Base-by-base conservation (phyloP, 2,329 filamentous ascomycete species). In the Colletotrichum truncatum region DNA sequence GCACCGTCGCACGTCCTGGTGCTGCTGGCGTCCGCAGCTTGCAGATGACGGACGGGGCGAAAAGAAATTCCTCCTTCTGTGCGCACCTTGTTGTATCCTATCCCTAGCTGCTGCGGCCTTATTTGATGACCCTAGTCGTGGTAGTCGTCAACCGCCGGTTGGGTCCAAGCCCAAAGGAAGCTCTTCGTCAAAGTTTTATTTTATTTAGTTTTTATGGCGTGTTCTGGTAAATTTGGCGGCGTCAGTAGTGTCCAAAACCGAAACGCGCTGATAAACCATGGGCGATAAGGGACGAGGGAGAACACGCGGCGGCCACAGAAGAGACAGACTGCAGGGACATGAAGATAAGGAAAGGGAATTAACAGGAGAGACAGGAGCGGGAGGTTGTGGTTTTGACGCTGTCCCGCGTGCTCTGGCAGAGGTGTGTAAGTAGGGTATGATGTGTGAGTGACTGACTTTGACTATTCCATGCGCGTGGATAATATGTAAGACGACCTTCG, bases 211-310 rank as follows among this genome's bases (percentile, higher is more conserved):
- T n/a, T n/a, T 23, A 60, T 28, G 34, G 34, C 38, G 34, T 28
- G 39, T 41, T 43, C 36, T 43, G 32, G 39, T n/a, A 49, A 12
- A 61, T 48, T 65, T 16, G 30, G 34, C 39, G 62, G 56, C 56
- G 62, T 65, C 62, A 52, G 51, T 65, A 62, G 57, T 36, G 39
- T 62, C 34, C 49, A 36, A 62, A 26, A 46, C 36, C 32, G 18
- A n/a, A 16, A 36, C 48, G 48, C 2, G n/a, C 48, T 41, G 11
- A 23, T 43, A 18, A 43, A 18, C 25, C 12, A 56, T 34, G 28
- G 36, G 21, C 34, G 12, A 43, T 11, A 30, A 30, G 28, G 23
- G 39, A 26, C 21, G 16, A 11, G 45, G 34, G 25, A 41, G 52
- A 12, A 43, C 38, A n/a, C 9, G 39, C 34, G 26, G 30, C 49